Evolutionary conservation across 257 asterid species (phyloP), one percentile per base, ranked within the genome.

Genomic region (Perilla frutescens): DNA sequence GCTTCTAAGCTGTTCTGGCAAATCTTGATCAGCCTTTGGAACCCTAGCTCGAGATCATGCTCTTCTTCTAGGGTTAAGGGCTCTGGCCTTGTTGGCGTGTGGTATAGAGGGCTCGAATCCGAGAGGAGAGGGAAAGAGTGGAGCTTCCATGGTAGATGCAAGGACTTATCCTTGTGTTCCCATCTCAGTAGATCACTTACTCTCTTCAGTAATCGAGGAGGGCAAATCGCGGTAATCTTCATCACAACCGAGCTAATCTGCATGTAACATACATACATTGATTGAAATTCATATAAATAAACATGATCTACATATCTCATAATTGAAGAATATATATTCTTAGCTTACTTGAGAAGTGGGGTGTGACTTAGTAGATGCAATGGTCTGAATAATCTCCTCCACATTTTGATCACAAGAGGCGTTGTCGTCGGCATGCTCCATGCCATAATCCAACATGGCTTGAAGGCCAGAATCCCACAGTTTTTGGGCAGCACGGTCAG

Each of bases 231-330:
- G 0, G 95, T 89, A 0, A 90, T 79, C 87, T 94, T 94, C 83
- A 90, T 92, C 26, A 87, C 96, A 4, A 89, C 85, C 37, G 82
- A 91, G 78, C 96, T 93, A 34, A 86, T 94, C 97, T 93, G 89
- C 8, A 11, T 1, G 10, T 5, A 4, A 89, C 26, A 20, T 26
- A 7, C 0, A 20, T 7, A 8, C n/a, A 54, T 54, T 20, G n/a
- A 8, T 13, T 61, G 10, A 47, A 29, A 2, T 49, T 6, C 44
- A 2, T 40, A 1, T 40, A 40, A 3, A 37, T 44, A 7, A 44
- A 20, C 26, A 20, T 20, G 26, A 20, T 20, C 26, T 20, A 20
- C 26, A 20, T 20, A 20, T 20, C 26, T 20, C 26, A 20, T 20
- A 20, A 20, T 20, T 20, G 1, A 20, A 20, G 26, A 20, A 20